These are phyloP conservation scores for Pestalotiopsis sp. DNA, from an alignment of 2,329 filamentous ascomycete species.

Conservation along the genomic window DNA sequence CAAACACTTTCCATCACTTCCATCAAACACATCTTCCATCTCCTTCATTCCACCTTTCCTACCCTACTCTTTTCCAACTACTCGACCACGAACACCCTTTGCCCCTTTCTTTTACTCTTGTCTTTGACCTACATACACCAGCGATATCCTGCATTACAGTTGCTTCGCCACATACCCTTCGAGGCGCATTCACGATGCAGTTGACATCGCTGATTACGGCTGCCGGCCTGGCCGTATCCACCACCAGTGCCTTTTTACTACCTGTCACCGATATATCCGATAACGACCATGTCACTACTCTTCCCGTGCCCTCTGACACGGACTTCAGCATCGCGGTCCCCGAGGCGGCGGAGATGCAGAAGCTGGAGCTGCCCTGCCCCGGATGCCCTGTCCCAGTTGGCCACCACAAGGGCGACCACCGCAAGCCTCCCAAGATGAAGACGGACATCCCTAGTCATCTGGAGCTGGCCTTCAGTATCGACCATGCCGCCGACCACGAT, in stretches of 20 bases:
- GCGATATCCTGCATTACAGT: background rate
- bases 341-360: slow-evolving; percentile 20
- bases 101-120: background rate
- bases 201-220: slow-evolving; percentile 32
- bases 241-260: slow-evolving; percentile 32
- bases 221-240: slow-evolving; percentile 33
- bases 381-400: slow-evolving; percentile 26
- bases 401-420: slow-evolving; percentile 16
- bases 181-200: slow-evolving; percentile 28
- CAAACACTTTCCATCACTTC: background rate
- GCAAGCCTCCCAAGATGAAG: slow-evolving; percentile 11
- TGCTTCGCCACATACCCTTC: slow-evolving; percentile 15
- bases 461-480: slow-evolving; percentile 55
- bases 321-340: slow-evolving; percentile 14
- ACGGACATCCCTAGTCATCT: slow-evolving; percentile 43
- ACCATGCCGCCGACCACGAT: slow-evolving; percentile 41
- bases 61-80: background rate
- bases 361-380: slow-evolving; percentile 29
- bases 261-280: slow-evolving; percentile 27
- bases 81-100: background rate
- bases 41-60: background rate
- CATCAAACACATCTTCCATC: background rate
- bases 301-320: slow-evolving; percentile 26
- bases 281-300: slow-evolving; percentile 25
- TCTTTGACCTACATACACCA: background rate